Evolutionary conservation across 495 filamentous ascomycete species (phyloP), one percentile per base, ranked within the genome.

Genomic region (Tuber calosporum): DNA sequence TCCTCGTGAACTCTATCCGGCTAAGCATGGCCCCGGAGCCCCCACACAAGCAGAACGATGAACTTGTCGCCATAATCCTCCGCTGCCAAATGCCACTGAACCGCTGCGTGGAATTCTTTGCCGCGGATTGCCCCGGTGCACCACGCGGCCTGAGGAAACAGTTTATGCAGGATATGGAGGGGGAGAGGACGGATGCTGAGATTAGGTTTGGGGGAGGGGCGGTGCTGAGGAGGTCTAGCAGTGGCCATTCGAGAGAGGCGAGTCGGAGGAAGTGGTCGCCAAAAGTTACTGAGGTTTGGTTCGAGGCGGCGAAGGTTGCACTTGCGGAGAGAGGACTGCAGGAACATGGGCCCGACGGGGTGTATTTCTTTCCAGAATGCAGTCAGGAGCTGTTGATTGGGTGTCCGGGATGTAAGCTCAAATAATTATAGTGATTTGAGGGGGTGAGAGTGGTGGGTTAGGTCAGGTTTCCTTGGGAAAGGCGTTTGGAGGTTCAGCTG

Each of bases 191-290:
- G 13, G 75, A 81, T 45, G 80, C 78, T 67, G 79, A 79, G 37
- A 58, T 53, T 8, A 75, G 62, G 37, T 72, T 76, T 67, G 34
- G 30, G 22, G 71, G 74, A 30, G 74, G 74, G 11, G 69, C 69
- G 11, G 77, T 62, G 9, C 13, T 74, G 7, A 39, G 76, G 41
- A 68, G 74, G 30, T 68, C 62, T 34, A 40, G 58, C 37, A 72
- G 78, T 22, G 76, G 72, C 1, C 67, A 75, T 36, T 71, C 38
- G 15, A 76, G 78, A 26, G 72, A 89, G 79, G 85, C 85, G 73
- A 88, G 87, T 74, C 87, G 86, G 75, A 83, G 86, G 22, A 73
- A 83, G 6, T 90, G 86, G 85, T 85, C 88, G 75, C 90, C 90
- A 53, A 85, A 89, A 81, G 88, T 87, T 0, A 79, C 91, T 75